Conservation (phyloP, 2,329 filamentous ascomycete species). For the Kalmusia sp. region DNA sequence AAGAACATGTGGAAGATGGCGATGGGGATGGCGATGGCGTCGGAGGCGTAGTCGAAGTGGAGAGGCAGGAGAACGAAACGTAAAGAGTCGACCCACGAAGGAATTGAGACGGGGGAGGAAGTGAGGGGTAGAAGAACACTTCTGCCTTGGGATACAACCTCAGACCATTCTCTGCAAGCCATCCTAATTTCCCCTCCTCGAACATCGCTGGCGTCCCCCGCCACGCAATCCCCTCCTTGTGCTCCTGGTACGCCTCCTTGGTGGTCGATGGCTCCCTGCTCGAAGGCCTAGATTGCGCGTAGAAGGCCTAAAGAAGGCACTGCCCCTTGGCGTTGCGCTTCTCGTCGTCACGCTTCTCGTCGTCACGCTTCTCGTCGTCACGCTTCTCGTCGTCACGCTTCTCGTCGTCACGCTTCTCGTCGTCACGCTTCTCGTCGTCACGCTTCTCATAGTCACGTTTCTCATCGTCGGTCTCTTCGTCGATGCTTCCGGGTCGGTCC, state of each 20-base stretch:
- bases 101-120: too few relatives aligned
- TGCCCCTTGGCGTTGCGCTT: background rate
- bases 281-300: background rate
- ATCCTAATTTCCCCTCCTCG: too few relatives aligned
- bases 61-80: background rate
- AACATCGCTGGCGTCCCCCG: background rate
- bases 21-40: conserved; percentile 13
- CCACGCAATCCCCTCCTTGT: background rate
- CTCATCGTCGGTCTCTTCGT: too few relatives aligned
- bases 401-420: too few relatives aligned
- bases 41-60: background rate
- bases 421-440: too few relatives aligned
- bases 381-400: background rate
- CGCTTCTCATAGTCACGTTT: too few relatives aligned
- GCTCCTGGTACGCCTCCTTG: background rate
- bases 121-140: background rate
- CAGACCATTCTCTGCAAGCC: background rate
- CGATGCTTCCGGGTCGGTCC: too few relatives aligned
- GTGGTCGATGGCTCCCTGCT: background rate
- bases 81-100: background rate
- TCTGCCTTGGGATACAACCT: background rate
- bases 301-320: background rate
- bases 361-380: background rate
- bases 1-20: conserved; percentile 3
- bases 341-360: background rate